Conservation (phyloP, 140 eudicot genomes). For the Bidens hawaiensis region DNA sequence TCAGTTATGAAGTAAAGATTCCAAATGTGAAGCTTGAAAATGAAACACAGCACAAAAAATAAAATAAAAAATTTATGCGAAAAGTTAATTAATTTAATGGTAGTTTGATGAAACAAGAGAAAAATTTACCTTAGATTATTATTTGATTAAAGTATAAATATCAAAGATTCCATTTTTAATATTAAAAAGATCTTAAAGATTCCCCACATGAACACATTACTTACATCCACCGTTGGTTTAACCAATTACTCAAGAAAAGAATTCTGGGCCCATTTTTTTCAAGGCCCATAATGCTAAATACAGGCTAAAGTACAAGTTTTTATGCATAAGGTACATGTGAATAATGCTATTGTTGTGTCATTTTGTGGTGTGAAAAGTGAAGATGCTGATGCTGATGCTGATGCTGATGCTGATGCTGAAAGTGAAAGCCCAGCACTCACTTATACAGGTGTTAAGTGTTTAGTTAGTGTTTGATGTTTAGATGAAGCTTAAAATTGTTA, state of each 20-base stretch:
- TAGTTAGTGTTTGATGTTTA: too few relatives aligned
- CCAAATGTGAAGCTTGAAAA: not conserved
- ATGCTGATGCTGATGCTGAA: too few relatives aligned
- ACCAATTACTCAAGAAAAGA: not conserved
- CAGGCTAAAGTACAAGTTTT: not conserved
- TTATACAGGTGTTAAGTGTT: too few relatives aligned
- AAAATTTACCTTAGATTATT: not conserved
- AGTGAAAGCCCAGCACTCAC: not conserved
- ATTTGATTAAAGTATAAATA: too few relatives aligned
- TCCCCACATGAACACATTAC: not conserved
- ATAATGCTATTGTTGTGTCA: not conserved
- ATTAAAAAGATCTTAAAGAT: not conserved
- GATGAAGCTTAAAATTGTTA: too few relatives aligned
- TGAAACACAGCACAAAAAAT: not conserved
- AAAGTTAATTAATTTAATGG: not conserved
- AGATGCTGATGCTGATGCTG: too few relatives aligned
- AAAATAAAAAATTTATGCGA: too few relatives aligned
- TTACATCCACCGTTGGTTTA: not conserved
- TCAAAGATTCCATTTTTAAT: not conserved
- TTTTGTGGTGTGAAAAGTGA: not conserved
- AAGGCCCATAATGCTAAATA: not conserved
- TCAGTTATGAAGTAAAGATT: slow-evolving; percentile 20
- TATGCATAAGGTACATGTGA: not conserved
- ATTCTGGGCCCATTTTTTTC: not conserved
- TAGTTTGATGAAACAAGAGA: not conserved